Base-by-base conservation (phyloP, 2,329 filamentous ascomycete genomes). In the Ceratocystis smalleyi region DNA sequence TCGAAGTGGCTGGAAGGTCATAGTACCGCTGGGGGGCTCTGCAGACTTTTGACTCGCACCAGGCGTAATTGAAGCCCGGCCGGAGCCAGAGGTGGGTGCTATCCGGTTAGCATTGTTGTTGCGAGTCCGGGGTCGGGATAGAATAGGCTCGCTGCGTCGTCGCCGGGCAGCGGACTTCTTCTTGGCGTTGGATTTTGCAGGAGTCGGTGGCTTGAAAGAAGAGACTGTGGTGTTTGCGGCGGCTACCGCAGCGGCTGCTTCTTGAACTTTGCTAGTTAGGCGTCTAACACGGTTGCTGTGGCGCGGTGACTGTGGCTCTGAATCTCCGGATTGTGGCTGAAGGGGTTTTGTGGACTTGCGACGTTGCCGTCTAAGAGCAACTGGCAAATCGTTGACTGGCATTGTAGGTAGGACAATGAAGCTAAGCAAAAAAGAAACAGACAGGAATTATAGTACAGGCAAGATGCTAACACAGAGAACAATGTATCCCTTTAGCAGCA, bases 1-100 rank as follows among this genome's bases (percentile, higher is more conserved):
- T 7, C 79, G 77, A 2, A 84, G 75, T 0, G 78, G 75, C 49
- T 76, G 71, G 61, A 83, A 79, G 15, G 65, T 76, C 73, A 64
- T 43, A 10, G 54, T 59, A 5, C 65, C 65, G 32, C 65, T 66
- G 15, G 61, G 24, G 5, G 65, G 79, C 67, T 68, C 77, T 72
- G 59, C 19, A 15, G 43, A 35, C 62, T 47, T n/a, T 43, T 61
- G 54, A 60, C 32, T 43, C 30, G 49, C 12, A n/a, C 22, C 51
- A n/a, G 51, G 27, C 43, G 57, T 61, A 54, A 32, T 30, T 4
- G 45, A 51, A 22, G 43, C 47, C 27, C 63, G 55, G n/a, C 63
- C 63, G 15, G 63, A 64, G 43, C 63, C 43, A 5, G 45, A 51
- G 30, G 63, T 57, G 35, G 30, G 59, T 17, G 61, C 49, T 43